Conservation (phyloP, 2,329 filamentous ascomycete species). For the Beauveria sp. region DNA sequence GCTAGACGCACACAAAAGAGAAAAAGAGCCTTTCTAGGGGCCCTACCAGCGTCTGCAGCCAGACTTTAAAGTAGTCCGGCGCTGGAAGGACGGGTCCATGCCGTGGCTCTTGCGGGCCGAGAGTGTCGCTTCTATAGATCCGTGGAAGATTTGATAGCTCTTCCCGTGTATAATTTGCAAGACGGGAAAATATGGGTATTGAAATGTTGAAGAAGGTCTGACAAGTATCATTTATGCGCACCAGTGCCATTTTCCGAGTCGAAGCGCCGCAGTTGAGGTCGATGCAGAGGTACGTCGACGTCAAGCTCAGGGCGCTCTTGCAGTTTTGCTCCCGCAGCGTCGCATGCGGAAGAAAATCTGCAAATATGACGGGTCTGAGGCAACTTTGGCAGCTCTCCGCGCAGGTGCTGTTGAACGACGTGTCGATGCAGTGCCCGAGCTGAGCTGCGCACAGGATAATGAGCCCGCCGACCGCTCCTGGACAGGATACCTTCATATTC, state of each 20-base stretch:
- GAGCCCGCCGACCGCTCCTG: neutral
- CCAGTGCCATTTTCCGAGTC: neutral
- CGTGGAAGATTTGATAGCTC: neutral
- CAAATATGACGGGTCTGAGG: neutral
- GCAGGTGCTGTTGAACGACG: neutral
- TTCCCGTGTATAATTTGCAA: neutral
- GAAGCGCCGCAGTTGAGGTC: conserved; percentile 2
- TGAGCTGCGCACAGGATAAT: neutral
- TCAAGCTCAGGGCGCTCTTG: neutral
- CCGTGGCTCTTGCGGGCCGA: neutral
- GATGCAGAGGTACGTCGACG: neutral
- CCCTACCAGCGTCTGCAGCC: conserved; percentile 1
- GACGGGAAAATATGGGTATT: neutral
- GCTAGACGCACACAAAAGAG: neutral
- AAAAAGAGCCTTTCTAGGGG: neutral
- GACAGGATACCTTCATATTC: neutral
- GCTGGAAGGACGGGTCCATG: neutral
- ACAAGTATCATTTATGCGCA: neutral
- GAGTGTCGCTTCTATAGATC: neutral
- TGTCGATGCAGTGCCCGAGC: neutral
- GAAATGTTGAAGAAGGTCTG: neutral
- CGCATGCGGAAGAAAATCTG: neutral
- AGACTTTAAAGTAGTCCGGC: neutral
- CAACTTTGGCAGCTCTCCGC: neutral
- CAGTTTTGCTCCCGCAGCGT: neutral